Base-by-base conservation (phyloP, 169 alveolate genomes). In the Eimeria sp. region DNA sequence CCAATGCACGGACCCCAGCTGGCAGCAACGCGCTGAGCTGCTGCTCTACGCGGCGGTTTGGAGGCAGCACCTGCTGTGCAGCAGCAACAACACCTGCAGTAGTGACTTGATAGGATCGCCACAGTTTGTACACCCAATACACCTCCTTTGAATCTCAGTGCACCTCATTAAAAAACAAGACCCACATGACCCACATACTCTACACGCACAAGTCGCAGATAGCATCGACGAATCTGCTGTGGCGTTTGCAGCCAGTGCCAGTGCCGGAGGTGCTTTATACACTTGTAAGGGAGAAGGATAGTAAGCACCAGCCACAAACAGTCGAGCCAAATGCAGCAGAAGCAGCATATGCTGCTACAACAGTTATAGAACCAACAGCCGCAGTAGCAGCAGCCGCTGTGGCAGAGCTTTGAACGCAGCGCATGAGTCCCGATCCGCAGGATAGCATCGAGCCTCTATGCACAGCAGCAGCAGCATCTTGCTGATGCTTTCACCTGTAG, bases 11-110 rank as follows among this genome's bases (percentile, higher is more conserved):
- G n/a, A 80, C 67, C n/a, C 89, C 89, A 6, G 89, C 89, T 4
- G 89, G 89, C 40, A 80, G 89, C 67, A 80, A 47, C 43, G 89
- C 67, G 45, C 89, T 80, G 47, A 80, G 89, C 89, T 80, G 89
- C 89, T 43, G 89, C 18, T 80, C 89, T 43, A 70, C 89, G 67
- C 67, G 89, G 61, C 67, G 70, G 63, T 80, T 49, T 14, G 89
- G 89, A 14, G 89, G 89, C 67, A 80, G 40, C 45, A 80, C 70
- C 27, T 80, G 67, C 89, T 80, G 89, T 45, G 43, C 49, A 75
- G 86, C 86, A 75, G 86, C 61, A 75, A 34, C 51, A 75, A 30
- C 86, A 75, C 20, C 45, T 0, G 30, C 58, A 73, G 57, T 25
- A 20, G 54, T 27, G 25, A 40, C 49, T 5, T 18, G 6, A 73